Evolutionary conservation across 2,329 filamentous ascomycete species (phyloP).

Genomic region (Blastomyces emzantsi): DNA sequence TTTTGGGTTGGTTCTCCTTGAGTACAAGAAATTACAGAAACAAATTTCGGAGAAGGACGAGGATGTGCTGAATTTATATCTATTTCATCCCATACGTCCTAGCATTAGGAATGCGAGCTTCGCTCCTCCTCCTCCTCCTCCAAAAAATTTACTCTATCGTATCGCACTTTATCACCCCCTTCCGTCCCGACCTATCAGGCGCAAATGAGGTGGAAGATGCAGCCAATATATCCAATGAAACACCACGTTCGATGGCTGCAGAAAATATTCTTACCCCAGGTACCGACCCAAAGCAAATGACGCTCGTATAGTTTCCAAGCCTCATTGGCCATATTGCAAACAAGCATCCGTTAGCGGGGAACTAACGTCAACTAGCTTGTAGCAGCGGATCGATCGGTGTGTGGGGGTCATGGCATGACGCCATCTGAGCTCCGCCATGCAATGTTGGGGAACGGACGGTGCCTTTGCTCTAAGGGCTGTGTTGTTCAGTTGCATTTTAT

Average conservation of each 20-base stretch:
- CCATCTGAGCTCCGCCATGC: no score
- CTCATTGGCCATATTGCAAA: conserved; percentile 4
- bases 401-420: no score
- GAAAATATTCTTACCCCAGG: neutral
- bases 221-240: neutral
- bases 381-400: no score
- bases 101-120: neutral
- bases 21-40: no score
- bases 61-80: neutral
- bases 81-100: neutral
- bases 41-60: neutral
- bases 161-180: neutral
- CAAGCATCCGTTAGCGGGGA: neutral
- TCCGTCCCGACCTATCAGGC: no score
- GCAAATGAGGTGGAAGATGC: neutral
- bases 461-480: no score
- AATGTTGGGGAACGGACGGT: no score
- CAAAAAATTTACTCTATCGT: neutral
- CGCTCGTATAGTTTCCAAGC: neutral
- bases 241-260: neutral
- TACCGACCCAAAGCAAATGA: neutral
- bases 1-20: no score
- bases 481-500: no score
- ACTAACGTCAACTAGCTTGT: neutral
- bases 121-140: neutral